Evolutionary conservation across 257 asterid species (phyloP).

Genomic region (Primulina huaijiensis): DNA sequence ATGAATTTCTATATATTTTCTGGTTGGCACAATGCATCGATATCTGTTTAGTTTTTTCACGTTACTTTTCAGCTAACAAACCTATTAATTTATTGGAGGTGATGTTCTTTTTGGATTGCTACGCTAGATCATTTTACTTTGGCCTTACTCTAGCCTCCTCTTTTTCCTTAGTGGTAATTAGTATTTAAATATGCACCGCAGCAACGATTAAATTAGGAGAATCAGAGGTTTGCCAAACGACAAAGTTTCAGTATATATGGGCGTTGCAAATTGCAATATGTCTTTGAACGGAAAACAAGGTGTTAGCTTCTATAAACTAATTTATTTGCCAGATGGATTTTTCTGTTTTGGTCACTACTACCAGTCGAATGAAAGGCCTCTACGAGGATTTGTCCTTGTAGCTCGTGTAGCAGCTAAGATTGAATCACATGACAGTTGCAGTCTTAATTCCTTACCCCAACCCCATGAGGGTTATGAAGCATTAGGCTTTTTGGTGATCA

Average conservation of each 20-base stretch:
- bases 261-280: slow-evolving; percentile 50
- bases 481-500: slow-evolving; percentile 67
- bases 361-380: slow-evolving; percentile 66
- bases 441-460: slow-evolving; percentile 49
- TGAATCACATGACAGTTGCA: slow-evolving; percentile 22
- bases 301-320: slow-evolving; percentile 73
- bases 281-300: slow-evolving; percentile 50
- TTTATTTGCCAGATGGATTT: slow-evolving; percentile 61
- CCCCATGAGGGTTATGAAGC: slow-evolving; percentile 73
- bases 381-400: slow-evolving; percentile 72
- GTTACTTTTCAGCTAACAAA: background rate
- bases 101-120: background rate
- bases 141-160: slow-evolving; percentile 8
- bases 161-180: slow-evolving; percentile 18
- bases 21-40: slow-evolving; percentile 3
- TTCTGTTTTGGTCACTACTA: slow-evolving; percentile 72
- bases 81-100: no score
- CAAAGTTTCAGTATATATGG: slow-evolving; percentile 62
- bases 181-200: slow-evolving; percentile 33
- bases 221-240: slow-evolving; percentile 62
- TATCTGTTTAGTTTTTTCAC: no score
- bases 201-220: slow-evolving; percentile 63
- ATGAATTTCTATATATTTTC: background rate
- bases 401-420: slow-evolving; percentile 45
- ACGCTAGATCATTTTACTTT: slow-evolving; percentile 3